Conservation (phyloP, 1,139 yeast species). For the Geotrichum histeridarum region DNA sequence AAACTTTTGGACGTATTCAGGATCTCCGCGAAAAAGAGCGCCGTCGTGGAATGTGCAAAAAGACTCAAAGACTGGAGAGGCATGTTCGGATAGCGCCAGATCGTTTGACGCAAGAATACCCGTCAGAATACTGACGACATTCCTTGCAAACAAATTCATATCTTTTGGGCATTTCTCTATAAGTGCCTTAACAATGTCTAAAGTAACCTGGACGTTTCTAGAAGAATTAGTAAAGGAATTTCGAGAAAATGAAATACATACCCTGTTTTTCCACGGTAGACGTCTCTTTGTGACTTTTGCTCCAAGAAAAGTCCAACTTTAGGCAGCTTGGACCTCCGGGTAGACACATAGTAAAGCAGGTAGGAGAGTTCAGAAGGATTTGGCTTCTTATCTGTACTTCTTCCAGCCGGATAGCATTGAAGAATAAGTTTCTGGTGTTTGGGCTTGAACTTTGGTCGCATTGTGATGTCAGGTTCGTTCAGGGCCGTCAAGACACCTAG, state of each 20-base stretch:
- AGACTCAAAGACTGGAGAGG: constrained; percentile 44
- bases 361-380: constrained; percentile 88
- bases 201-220: constrained; percentile 68
- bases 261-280: constrained; percentile 60
- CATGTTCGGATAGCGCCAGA: constrained; percentile 50
- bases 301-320: constrained; percentile 72
- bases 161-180: constrained; percentile 76
- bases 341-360: constrained; percentile 83
- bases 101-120: constrained; percentile 49
- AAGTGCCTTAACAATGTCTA: constrained; percentile 63
- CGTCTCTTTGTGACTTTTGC: constrained; percentile 60
- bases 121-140: constrained; percentile 40
- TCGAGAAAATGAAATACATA: constrained; percentile 10
- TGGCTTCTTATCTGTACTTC: constrained; percentile 79
- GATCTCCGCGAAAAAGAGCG: constrained; percentile 68
- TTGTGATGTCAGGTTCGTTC: background rate
- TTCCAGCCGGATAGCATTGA: constrained; percentile 91
- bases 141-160: constrained; percentile 70
- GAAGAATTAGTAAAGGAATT: background rate
- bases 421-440: constrained; percentile 86
- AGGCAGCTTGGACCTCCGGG: constrained; percentile 80
- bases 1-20: constrained; percentile 52
- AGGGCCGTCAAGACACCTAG: background rate
- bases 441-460: constrained; percentile 38
- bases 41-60: constrained; percentile 65